Evolutionary conservation across 1,284 basidiomycete genomes (phyloP).

Genomic region (Trichosporon sp.): DNA sequence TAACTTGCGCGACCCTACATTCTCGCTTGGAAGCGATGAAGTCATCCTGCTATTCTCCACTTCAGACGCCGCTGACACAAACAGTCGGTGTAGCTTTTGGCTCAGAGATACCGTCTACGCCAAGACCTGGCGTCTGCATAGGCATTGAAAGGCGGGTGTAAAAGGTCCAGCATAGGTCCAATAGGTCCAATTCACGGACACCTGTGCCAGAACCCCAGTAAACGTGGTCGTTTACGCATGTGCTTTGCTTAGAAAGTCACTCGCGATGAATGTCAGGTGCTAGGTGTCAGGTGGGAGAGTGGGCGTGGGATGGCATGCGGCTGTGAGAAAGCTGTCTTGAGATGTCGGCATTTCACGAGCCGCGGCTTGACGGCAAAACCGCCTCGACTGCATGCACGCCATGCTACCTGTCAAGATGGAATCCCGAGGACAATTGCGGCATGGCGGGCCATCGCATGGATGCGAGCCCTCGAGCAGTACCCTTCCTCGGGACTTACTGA

Average conservation of each 20-base stretch:
- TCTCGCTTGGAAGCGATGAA: not conserved
- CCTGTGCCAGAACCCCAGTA: not conserved
- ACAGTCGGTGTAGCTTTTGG: not conserved
- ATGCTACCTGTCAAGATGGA: not conserved
- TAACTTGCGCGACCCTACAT: not conserved
- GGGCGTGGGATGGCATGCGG: not conserved
- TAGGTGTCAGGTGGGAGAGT: not conserved
- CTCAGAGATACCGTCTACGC: not conserved
- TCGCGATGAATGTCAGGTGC: not conserved
- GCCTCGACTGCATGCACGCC: too few relatives aligned
- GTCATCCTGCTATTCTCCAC: not conserved
- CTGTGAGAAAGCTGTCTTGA: not conserved
- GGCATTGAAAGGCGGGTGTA: too few relatives aligned
- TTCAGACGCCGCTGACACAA: not conserved
- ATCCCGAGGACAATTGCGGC: conserved; percentile 10
- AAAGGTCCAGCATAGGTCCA: not conserved
- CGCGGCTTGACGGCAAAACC: not conserved
- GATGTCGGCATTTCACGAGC: not conserved
- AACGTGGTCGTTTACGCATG: not conserved
- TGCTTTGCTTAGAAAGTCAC: not conserved
- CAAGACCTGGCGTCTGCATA: not conserved
- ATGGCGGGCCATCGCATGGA: not conserved
- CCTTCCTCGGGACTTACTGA: not conserved
- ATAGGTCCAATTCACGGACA: conserved; percentile 6
- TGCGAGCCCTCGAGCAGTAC: not conserved